Conservation (phyloP, 2,329 filamentous ascomycete species). For the Calonectria hawksworthii region DNA sequence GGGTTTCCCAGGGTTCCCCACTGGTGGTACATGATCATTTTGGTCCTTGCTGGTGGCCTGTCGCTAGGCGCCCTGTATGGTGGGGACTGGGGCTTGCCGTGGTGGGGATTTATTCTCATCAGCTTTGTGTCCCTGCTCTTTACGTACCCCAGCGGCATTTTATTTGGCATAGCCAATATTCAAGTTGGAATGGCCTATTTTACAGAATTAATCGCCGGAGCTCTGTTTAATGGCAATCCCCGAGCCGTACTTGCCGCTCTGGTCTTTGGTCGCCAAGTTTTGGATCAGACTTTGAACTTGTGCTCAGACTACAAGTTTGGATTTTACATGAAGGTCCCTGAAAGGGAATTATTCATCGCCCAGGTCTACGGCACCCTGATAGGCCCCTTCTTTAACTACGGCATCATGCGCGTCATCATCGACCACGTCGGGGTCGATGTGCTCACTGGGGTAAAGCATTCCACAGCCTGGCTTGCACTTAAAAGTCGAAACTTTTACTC, state of each 20-base stretch:
- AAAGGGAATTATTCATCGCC: background rate
- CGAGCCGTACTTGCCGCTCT: background rate
- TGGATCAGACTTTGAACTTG: background rate
- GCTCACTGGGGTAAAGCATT: background rate
- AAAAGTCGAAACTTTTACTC: slow-evolving; percentile 8
- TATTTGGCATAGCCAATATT: slow-evolving; percentile 1
- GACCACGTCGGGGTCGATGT: background rate
- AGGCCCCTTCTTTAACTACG: background rate
- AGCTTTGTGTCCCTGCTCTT: background rate
- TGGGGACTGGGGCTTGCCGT: background rate
- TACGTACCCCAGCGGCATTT: slow-evolving; percentile 2
- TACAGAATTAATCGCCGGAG: background rate
- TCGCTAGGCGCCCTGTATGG: background rate
- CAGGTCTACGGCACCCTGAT: background rate
- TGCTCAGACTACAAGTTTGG: background rate
- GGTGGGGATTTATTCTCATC: slow-evolving; percentile 3
- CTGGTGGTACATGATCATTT: background rate
- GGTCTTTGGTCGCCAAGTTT: background rate
- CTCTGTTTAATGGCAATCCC: background rate
- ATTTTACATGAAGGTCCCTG: background rate
- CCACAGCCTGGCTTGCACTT: background rate
- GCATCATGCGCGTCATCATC: background rate
- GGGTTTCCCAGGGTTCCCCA: background rate
- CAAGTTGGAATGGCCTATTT: background rate
- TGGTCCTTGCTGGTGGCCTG: background rate